Evolutionary conservation across 257 asterid species (phyloP).

Genomic region (Knoxia roxburghii): DNA sequence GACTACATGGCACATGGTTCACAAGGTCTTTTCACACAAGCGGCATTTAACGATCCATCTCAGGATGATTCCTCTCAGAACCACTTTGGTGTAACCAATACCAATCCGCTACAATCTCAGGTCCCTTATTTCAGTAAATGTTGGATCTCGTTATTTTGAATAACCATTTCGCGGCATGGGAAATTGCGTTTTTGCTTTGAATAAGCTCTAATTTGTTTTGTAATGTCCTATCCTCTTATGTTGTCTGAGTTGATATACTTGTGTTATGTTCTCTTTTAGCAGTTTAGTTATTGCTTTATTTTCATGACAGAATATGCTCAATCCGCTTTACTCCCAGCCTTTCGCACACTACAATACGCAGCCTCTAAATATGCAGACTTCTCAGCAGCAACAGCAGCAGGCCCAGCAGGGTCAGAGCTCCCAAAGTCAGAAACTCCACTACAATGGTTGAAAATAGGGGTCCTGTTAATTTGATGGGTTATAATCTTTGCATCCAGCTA

Average conservation of each 20-base stretch:
- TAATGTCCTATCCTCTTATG: slow-evolving; percentile 1
- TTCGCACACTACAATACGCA: slow-evolving; percentile 66
- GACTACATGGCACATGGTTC: slow-evolving; percentile 93
- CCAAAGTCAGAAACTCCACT: slow-evolving; percentile 74
- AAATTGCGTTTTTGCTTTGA: not conserved
- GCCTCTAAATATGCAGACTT: slow-evolving; percentile 52
- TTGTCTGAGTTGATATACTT: slow-evolving; percentile 1
- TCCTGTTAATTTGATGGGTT: slow-evolving; percentile 22
- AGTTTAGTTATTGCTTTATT: not conserved
- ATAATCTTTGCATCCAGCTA: slow-evolving; percentile 43
- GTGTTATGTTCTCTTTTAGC: not conserved
- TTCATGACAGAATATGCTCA: slow-evolving; percentile 52
- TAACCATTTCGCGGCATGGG: not conserved
- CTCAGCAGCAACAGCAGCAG: slow-evolving; percentile 63
- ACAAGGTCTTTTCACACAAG: slow-evolving; percentile 89
- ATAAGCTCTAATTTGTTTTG: not conserved
- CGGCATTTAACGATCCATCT: slow-evolving; percentile 71
- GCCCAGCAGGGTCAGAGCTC: slow-evolving; percentile 66
- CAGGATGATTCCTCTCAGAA: slow-evolving; percentile 80
- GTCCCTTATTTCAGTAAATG: slow-evolving; percentile 22
- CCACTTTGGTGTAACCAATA: slow-evolving; percentile 59
- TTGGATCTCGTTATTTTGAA: not conserved
- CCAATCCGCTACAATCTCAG: slow-evolving; percentile 80
- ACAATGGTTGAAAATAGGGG: slow-evolving; percentile 46
- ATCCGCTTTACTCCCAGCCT: slow-evolving; percentile 87